These are phyloP conservation scores for Venturiaceae sp. DNA, from an alignment of 2,329 filamentous ascomycete genomes.

Conservation along the genomic window DNA sequence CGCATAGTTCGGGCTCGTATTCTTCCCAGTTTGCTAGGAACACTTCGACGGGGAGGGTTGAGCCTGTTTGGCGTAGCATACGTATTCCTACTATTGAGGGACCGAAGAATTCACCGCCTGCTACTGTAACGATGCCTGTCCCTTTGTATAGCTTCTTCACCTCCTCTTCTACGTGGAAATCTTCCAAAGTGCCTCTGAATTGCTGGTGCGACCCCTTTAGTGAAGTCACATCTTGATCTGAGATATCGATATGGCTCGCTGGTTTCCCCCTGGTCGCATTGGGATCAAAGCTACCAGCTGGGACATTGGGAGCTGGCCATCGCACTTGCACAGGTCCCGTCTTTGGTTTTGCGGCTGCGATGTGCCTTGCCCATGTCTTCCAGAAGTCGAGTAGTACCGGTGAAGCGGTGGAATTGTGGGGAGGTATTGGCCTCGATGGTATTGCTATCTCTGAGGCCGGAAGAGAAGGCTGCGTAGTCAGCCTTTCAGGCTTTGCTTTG, in stretches of 20 bases:
- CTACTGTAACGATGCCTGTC: constrained; percentile 26
- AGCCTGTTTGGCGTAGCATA: constrained; percentile 34
- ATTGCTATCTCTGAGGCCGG: background rate
- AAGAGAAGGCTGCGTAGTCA: background rate
- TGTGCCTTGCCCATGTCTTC: background rate
- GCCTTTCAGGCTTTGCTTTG: background rate
- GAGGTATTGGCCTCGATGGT: background rate
- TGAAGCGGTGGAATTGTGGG: constrained; percentile 4
- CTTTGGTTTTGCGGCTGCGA: background rate
- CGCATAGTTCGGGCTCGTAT: constrained; percentile 32
- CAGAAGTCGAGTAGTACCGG: background rate
- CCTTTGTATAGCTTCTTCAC: constrained; percentile 11
- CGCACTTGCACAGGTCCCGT: background rate
- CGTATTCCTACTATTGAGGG: constrained; percentile 33
- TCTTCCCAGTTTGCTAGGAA: constrained; percentile 31
- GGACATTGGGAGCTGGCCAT: background rate
- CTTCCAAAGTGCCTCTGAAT: background rate
- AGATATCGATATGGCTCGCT: background rate
- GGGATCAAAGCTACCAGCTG: background rate
- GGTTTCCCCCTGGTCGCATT: background rate
- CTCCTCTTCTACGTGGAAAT: constrained; percentile 2
- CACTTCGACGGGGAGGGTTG: constrained; percentile 34
- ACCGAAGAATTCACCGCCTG: constrained; percentile 31
- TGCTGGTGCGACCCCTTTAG: background rate
- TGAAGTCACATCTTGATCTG: background rate